Evolutionary conservation across 1,139 yeast genomes (phyloP).

Genomic region (Pneumocystis sp.): DNA sequence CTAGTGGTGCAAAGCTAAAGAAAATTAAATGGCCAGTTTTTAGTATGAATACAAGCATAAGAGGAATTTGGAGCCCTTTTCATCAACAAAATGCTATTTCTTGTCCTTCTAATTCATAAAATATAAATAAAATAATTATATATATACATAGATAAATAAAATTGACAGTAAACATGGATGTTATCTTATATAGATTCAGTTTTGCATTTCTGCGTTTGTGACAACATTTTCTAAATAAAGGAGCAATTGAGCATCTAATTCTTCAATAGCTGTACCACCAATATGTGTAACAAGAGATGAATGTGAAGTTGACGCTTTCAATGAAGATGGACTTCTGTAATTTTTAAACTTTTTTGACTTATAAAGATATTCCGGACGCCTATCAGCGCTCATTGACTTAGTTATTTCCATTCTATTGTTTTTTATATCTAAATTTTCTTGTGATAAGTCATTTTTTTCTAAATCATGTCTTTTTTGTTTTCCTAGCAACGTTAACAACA

Average conservation of each 20-base stretch:
- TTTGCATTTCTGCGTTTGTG: not conserved
- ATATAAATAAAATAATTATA: not conserved
- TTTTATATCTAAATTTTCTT: not conserved
- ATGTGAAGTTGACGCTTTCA: not conserved
- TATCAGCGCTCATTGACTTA: not conserved
- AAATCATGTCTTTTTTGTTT: not conserved
- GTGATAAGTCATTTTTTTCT: not conserved
- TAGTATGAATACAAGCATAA: conserved; percentile 65
- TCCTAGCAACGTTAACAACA: not conserved
- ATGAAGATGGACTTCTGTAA: not conserved
- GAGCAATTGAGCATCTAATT: not conserved
- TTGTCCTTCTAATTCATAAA: not conserved
- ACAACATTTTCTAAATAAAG: not conserved
- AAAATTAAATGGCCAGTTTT: conserved; percentile 61
- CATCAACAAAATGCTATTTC: conserved; percentile 28
- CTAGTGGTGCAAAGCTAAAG: conserved; percentile 44
- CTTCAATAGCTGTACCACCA: not conserved
- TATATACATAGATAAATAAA: not conserved
- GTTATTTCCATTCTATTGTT: not conserved
- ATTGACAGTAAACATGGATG: not conserved
- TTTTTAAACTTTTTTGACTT: not conserved
- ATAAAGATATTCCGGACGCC: not conserved
- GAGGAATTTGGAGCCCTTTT: conserved; percentile 97
- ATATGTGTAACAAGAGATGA: not conserved
- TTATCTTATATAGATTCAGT: not conserved